A percentile compares a stretch with the other conserved stretches of the same genome.
Evolutionary conservation across 2,329 filamentous ascomycete species (phyloP).

Genomic region (Hypoxylon sp.): DNA sequence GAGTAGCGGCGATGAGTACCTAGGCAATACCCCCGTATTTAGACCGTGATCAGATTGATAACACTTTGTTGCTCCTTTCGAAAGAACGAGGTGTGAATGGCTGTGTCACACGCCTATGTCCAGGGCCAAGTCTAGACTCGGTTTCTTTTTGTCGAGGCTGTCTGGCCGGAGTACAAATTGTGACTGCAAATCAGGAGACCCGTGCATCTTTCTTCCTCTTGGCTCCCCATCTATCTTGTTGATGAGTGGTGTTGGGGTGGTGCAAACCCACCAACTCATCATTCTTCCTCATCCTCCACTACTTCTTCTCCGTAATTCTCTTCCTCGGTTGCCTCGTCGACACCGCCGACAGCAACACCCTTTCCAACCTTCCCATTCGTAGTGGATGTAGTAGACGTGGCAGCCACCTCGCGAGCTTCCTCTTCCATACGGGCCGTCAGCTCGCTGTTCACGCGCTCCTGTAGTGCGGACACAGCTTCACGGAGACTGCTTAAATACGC

Average conservation of each 20-base stretch:
- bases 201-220: background rate
- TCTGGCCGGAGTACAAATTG: background rate
- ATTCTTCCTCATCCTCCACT: constrained; percentile 72
- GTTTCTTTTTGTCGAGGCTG: background rate
- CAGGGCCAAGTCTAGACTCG: background rate
- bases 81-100: background rate
- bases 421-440: constrained; percentile 82
- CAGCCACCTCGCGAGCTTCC: constrained; percentile 58
- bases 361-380: background rate
- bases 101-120: background rate
- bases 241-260: background rate
- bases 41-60: constrained; percentile 34
- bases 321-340: constrained; percentile 74
- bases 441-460: constrained; percentile 77
- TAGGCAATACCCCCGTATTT: constrained; percentile 46
- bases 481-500: constrained; percentile 73
- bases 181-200: background rate
- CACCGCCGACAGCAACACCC: constrained; percentile 10
- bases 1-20: constrained; percentile 36
- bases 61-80: constrained; percentile 2
- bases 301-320: constrained; percentile 90
- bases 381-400: background rate
- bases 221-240: background rate
- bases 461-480: constrained; percentile 69
- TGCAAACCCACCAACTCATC: background rate